A percentile compares a stretch with the other conserved stretches of the same genome.
These are phyloP conservation scores for Hydnomerulius pinastri DNA, from an alignment of 768 basidiomycete genomes.

Conservation along the genomic window DNA sequence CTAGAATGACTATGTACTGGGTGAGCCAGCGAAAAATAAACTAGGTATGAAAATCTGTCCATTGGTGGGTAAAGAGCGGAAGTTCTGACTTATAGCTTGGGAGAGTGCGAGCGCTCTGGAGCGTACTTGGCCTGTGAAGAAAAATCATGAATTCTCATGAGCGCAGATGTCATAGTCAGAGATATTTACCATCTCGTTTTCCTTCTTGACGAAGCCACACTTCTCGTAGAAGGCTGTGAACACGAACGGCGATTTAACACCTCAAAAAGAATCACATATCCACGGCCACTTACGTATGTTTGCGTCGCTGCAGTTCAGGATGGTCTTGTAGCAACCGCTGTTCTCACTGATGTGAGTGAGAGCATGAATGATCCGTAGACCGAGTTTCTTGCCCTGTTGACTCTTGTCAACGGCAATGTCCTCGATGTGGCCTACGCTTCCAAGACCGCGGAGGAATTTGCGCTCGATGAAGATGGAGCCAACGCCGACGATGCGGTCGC, in stretches of 20 bases:
- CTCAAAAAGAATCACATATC: slow-evolving; percentile 3
- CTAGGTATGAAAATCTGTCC: slow-evolving; percentile 14
- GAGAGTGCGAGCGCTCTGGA: slow-evolving; percentile 33
- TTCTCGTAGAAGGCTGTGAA: slow-evolving; percentile 91
- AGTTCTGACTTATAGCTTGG: slow-evolving; percentile 18
- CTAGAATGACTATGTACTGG: slow-evolving; percentile 8
- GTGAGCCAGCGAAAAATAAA: slow-evolving; percentile 4
- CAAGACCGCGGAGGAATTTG: slow-evolving; percentile 89
- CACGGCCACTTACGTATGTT: slow-evolving; percentile 78
- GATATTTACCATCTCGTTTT: slow-evolving; percentile 81
- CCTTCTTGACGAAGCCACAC: slow-evolving; percentile 90
- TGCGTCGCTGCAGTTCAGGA: slow-evolving; percentile 88
- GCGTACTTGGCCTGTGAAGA: slow-evolving; percentile 58
- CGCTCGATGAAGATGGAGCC: slow-evolving; percentile 89
- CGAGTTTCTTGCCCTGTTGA: slow-evolving; percentile 92
- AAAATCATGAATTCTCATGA: slow-evolving; percentile 8
- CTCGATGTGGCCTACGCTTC: slow-evolving; percentile 93
- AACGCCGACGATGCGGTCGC: slow-evolving; percentile 80
- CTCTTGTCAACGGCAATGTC: slow-evolving; percentile 92
- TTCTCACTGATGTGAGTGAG: slow-evolving; percentile 82
- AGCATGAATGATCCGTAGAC: slow-evolving; percentile 82
- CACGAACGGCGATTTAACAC: slow-evolving; percentile 10
- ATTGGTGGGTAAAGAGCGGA: background rate
- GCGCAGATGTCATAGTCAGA: background rate
- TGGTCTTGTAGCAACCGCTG: slow-evolving; percentile 92